These are phyloP conservation scores for Beauveria caledonica DNA, from an alignment of 2,329 filamentous ascomycete genomes.

Conservation along the genomic window DNA sequence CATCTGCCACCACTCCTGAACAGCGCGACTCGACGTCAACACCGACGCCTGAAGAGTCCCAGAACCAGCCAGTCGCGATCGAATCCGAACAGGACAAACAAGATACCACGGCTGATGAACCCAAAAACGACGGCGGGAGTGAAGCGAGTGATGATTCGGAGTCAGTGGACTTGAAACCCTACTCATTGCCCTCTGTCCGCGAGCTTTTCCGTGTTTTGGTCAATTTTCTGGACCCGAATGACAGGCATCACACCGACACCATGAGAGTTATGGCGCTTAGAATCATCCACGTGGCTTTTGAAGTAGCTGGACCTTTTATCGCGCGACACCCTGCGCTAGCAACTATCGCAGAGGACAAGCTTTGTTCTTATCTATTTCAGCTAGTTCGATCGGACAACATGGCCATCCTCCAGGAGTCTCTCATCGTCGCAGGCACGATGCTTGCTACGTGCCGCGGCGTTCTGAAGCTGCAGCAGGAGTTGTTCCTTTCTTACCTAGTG, in stretches of 20 bases:
- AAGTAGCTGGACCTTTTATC: slow-evolving; percentile 92
- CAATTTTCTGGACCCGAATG: slow-evolving; percentile 86
- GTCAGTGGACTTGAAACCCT: slow-evolving; percentile 65
- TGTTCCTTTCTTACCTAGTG: slow-evolving; percentile 90
- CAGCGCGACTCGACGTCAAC: slow-evolving; percentile 6
- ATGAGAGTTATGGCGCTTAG: slow-evolving; percentile 96
- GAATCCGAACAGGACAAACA: slow-evolving; percentile 5
- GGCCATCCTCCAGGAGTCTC: slow-evolving; percentile 83
- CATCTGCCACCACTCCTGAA: slow-evolving; percentile 8
- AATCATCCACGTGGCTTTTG: slow-evolving; percentile 93
- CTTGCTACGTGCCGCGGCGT: slow-evolving; percentile 84
- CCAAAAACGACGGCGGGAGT: slow-evolving; percentile 15
- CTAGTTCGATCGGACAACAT: slow-evolving; percentile 94
- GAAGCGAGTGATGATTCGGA: slow-evolving; percentile 34
- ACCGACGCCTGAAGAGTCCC: neutral
- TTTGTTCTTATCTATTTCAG: slow-evolving; percentile 93
- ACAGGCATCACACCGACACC: slow-evolving; percentile 83
- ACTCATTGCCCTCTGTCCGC: slow-evolving; percentile 86
- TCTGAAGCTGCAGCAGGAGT: slow-evolving; percentile 90
- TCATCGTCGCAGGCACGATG: slow-evolving; percentile 85
- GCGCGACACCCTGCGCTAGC: slow-evolving; percentile 85
- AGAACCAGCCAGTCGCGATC: neutral
- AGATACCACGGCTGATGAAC: slow-evolving; percentile 15
- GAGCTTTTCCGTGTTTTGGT: slow-evolving; percentile 92
- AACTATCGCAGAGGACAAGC: slow-evolving; percentile 78